Base-by-base conservation (phyloP, 768 basidiomycete genomes). In the Mycena amicta region DNA sequence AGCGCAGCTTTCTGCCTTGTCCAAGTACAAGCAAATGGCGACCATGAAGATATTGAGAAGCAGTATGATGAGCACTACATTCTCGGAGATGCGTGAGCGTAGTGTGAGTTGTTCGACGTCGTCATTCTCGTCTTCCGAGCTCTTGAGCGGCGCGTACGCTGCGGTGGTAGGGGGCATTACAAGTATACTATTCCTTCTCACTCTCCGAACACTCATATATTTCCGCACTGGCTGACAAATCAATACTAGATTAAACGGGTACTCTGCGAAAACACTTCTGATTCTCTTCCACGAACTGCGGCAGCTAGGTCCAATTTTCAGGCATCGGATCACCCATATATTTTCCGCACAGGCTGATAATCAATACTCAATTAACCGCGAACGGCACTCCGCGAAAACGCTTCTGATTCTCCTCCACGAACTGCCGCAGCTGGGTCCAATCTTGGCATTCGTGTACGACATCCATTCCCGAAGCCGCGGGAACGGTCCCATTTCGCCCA, bases 381-480 rank as follows among this genome's bases (percentile, higher is more conserved):
- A 46, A 25, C 12, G 45, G 45, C 16, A 46, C 23, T n/a, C 22
- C 50, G 49, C 31, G 56, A 46, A 20, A 15, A 20, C 20, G 28
- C 50, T 22, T n/a, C 20, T 51, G 50, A 29, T 68, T 66, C 18
- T 49, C 39, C 28, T 59, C 63, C 5, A 56, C 60, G 31, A 56
- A 55, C 16, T 49, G 53, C 31, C 66, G 57, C 12, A 64, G 29
- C 13, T 60, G 52, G 15, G 60, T 56, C 66, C 66, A 67, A 53
- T 67, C 66, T 41, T 39, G 31, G 49, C 66, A 67, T 1, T 53
- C 58, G 53, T 67, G 66, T 11, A 61, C 62, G 4, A 60, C 62
- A 16, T 50, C 60, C 26, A 62, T 22, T 41, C 60, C 25, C 30
- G 55, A 23, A 33, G 46, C 26, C 37, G 59, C 53, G n/a, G 59